Base-by-base conservation (phyloP, 2,329 filamentous ascomycete species). In the Ustulina deusta region DNA sequence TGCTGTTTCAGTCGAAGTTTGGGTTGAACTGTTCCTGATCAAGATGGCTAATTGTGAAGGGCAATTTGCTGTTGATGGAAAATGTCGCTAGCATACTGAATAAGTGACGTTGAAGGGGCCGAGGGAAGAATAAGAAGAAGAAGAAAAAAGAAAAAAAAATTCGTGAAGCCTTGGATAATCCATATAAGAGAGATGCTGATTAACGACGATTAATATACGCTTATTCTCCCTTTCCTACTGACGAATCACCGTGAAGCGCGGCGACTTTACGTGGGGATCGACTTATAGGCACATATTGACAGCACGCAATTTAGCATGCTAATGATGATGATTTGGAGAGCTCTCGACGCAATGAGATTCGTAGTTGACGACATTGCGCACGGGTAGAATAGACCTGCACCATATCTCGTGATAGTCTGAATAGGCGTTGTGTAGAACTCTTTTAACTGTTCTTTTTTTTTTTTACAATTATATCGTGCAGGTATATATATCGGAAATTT, bases 221-320 rank as follows among this genome's bases (percentile, higher is more conserved):
- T 38, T 11, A n/a, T 32, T 62, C 20, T 38, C 38, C 40, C 29
- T 10, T 29, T 27, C 7, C 20, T 36, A 27, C 20, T 46, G 38
- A 36, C 22, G 13, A 42, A n/a, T 15, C 4, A 48, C 40, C 27
- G 13, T 32, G 42, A 54, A 44, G 27, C n/a, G 17, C 32, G 13
- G 34, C 32, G 42, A 25, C 17, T 48, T 15, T 32, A 11, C 22
- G 58, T 15, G 58, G 59, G 63, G 62, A 34, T 32, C 15, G 46
- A 44, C 20, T 17, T 20, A 29, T 40, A 48, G 49, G 27, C 32
- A 25, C 17, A 57, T 13, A n/a, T 22, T 36, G 22, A 63, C 56
- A 69, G 67, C 67, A 69, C 67, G 67, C 67, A 69, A 69, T 69
- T 67, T 69, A 69, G 56, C 67, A 69, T 58, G 49, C 63, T 63